phyloP scores from a whole-genome alignment of 169 alveolate genomes.

The Plasmodium inui region DNA sequence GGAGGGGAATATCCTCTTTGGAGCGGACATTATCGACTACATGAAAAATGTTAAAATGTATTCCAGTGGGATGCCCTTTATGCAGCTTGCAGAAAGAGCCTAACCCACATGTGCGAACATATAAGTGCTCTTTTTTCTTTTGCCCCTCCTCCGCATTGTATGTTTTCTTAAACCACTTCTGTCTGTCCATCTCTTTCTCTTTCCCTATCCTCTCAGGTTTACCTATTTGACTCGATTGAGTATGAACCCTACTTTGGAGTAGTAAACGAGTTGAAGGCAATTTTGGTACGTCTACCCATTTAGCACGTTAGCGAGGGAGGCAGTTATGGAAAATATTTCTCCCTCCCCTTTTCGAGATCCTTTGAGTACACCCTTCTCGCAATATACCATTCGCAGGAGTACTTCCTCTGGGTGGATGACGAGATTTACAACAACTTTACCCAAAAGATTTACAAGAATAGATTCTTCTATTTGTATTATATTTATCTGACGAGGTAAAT shows the following conservation, averaged over 20 bases:
- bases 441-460: constrained; percentile 36
- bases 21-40: constrained; percentile 62
- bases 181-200: neutral
- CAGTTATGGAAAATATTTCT: neutral
- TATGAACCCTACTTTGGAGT: constrained; percentile 68
- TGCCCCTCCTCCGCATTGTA: neutral
- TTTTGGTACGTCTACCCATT: constrained; percentile 32
- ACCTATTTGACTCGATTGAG: constrained; percentile 38
- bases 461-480: constrained; percentile 52
- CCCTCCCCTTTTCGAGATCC: neutral
- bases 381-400: constrained; percentile 24
- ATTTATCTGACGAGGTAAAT: constrained; percentile 57
- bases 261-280: constrained; percentile 46
- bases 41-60: constrained; percentile 62
- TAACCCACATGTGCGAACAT: neutral
- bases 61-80: neutral
- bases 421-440: constrained; percentile 65
- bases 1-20: constrained; percentile 62
- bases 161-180: neutral
- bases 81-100: neutral
- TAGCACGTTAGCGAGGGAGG: neutral
- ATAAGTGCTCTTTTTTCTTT: neutral
- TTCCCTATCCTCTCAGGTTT: constrained; percentile 26
- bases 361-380: neutral
- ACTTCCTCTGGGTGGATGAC: constrained; percentile 70